Evolutionary conservation across 1,284 basidiomycete genomes (phyloP), one percentile per base, ranked within the genome.

Genomic region (Marasmius oreades): DNA sequence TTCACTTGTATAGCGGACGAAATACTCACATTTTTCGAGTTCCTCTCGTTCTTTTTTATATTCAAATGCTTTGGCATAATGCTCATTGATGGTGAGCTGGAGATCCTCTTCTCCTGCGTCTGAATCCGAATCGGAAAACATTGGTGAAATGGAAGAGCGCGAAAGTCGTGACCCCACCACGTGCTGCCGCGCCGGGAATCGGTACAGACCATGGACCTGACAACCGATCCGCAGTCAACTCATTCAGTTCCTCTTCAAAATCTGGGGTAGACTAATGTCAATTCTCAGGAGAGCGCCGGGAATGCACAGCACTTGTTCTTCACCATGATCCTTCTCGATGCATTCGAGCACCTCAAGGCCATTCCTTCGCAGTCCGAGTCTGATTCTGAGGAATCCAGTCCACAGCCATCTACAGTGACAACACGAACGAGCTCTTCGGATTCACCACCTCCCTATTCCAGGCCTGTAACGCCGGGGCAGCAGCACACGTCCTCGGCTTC

Each of bases 41-140:
- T 93, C 92, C 67, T 94, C 92, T 34, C 89, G 78, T 66, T 93
- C 88, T 66, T 93, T 94, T 64, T 82, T 83, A 66, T 85, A 81
- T 59, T 89, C 82, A 63, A 88, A 94, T 0, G 90, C 90, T 61
- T 90, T 91, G 11, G 90, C 91, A 61, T 84, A 94, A 58, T 90
- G 86, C 61, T 92, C 82, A 67, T 94, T 93, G 60, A 93, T 82
- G 0, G 85, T 90, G 45, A 93, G 68, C 52, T 79, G 76, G 56
- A 84, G 73, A 22, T 50, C 52, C 74, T 57, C 33, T 71, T 70
- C 42, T 75, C 73, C 14, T 54, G 47, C 59, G 18, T 82, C 79
- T 2, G 76, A 78, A 42, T 81, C 83, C 2, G 74, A 74, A 56
- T 82, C 81, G 3, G 81, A 84, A 42, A 78, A 63, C 76, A 79